Conservation (phyloP, 2,329 filamentous ascomycete species). For the Ophiostoma fasciatum region DNA sequence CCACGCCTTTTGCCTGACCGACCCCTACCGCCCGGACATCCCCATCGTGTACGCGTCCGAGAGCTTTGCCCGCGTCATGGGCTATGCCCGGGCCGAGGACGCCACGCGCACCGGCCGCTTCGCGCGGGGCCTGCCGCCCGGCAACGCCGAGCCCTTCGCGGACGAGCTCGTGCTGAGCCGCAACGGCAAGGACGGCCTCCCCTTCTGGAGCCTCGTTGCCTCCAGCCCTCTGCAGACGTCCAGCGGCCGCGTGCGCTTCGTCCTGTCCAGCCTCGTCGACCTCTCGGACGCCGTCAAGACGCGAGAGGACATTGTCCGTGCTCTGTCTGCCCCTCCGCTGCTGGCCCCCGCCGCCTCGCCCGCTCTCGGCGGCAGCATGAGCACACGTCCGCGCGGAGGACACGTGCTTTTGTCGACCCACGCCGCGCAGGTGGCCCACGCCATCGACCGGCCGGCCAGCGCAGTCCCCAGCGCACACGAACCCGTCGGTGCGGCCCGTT, state of each 20-base stretch:
- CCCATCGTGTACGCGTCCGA: slow-evolving; percentile 35
- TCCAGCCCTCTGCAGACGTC: slow-evolving; percentile 34
- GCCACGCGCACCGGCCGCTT: slow-evolving; percentile 33
- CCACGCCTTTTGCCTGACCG: slow-evolving; percentile 42
- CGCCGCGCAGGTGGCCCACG: no score
- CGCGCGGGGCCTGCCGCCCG: slow-evolving; percentile 28
- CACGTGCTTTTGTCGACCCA: no score
- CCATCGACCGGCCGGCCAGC: not conserved
- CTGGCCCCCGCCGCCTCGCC: no score
- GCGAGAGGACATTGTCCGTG: slow-evolving; percentile 33
- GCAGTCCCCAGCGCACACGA: not conserved
- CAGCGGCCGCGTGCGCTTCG: slow-evolving; percentile 32
- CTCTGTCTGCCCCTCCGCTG: slow-evolving; percentile 25
- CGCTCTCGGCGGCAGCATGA: no score
- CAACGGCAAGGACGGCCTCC: slow-evolving; percentile 31
- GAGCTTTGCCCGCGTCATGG: slow-evolving; percentile 32
- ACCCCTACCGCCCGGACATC: slow-evolving; percentile 33
- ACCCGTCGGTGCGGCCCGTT: no score
- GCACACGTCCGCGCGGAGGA: no score
- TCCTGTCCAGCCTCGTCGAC: slow-evolving; percentile 42
- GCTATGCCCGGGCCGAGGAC: slow-evolving; percentile 30
- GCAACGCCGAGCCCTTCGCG: slow-evolving; percentile 23
- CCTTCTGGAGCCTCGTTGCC: slow-evolving; percentile 42
- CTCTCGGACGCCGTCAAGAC: slow-evolving; percentile 37
- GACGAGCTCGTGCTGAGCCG: slow-evolving; percentile 26